Evolutionary conservation across 2,329 filamentous ascomycete genomes (phyloP), one percentile per base, ranked within the genome.

Genomic region (Monilinia vaccinii-corymbosi): DNA sequence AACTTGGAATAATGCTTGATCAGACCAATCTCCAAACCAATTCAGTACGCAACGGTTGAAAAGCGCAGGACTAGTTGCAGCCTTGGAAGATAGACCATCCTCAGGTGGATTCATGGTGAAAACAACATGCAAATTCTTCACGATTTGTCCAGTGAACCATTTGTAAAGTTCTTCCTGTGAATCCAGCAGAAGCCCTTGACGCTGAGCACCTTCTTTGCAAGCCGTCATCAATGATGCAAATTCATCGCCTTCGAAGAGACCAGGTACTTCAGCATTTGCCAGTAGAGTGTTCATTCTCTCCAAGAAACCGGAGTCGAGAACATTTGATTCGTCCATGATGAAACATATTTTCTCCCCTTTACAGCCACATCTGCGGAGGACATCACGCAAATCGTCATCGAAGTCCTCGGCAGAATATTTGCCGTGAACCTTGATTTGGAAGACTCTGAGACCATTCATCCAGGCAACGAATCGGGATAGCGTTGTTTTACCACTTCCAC

Each of bases 31-130:
- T 65, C 94, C 94, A 73, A 99, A 97, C 94, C 94, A 99, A 76
- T 99, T 99, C 68, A 99, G 86, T 52, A 99, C 94, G 72, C 94
- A 99, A 81, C 94, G 88, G 78, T 99, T 99, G 87, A 99, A 99
- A 70, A 99, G 77, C 45, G 94, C 94, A 62, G 94, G 94, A 81
- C 91, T 97, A 3, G 95, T 99, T 32, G 94, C 95, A 60, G 94
- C 94, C 78, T 97, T 97, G 36, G 91, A 96, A 1, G 90, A 94
- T 10, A 99, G 78, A 0, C 94, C 93, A 68, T 94, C 94, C 71
- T 97, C 91, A 0, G 94, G 95, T 16, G 94, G 94, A 74, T 99
- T 99, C 94, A 99, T 99, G 3, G 94, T 99, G 74, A 99, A 99
- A 25, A 99, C 94, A 51, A 99, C 94, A 70, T 99, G 94, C 45